Percentiles rank a stretch among this genome's conserved stretches.
These are phyloP conservation scores for Xylariaceae sp. DNA, from an alignment of 2,329 filamentous ascomycete genomes.

Conservation along the genomic window DNA sequence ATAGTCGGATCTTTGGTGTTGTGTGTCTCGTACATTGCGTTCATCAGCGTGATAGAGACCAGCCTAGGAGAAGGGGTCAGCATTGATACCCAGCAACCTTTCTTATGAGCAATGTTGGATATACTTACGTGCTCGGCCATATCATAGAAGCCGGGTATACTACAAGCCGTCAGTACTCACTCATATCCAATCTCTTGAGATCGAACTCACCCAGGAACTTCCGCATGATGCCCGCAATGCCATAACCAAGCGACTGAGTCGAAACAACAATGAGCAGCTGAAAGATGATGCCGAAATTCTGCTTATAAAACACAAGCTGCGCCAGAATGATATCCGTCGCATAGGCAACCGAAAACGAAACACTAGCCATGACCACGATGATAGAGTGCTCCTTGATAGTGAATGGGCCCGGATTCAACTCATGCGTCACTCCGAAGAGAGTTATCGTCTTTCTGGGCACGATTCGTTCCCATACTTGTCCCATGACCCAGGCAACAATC, in stretches of 20 bases:
- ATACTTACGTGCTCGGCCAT: constrained; percentile 49
- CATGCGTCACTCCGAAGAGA: constrained; percentile 50
- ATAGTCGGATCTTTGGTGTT: constrained; percentile 45
- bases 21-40: constrained; percentile 63
- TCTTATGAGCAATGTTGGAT: background rate
- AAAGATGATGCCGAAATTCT: constrained; percentile 61
- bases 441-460: constrained; percentile 47
- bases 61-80: constrained; percentile 42
- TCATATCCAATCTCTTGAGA: background rate
- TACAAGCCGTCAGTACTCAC: constrained; percentile 25
- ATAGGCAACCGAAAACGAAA: constrained; percentile 65
- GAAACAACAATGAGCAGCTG: constrained; percentile 62
- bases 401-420: constrained; percentile 63
- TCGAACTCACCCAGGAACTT: constrained; percentile 50
- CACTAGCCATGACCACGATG: constrained; percentile 66
- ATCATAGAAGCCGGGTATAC: constrained; percentile 67
- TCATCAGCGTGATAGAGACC: constrained; percentile 62
- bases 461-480: constrained; percentile 54
- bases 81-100: background rate
- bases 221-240: constrained; percentile 62
- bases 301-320: constrained; percentile 65
- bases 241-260: constrained; percentile 65
- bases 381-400: constrained; percentile 66
- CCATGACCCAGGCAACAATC: constrained; percentile 59
- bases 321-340: constrained; percentile 70